Base-by-base conservation (phyloP, 768 basidiomycete genomes). In the Auricularia auricula-judae region DNA sequence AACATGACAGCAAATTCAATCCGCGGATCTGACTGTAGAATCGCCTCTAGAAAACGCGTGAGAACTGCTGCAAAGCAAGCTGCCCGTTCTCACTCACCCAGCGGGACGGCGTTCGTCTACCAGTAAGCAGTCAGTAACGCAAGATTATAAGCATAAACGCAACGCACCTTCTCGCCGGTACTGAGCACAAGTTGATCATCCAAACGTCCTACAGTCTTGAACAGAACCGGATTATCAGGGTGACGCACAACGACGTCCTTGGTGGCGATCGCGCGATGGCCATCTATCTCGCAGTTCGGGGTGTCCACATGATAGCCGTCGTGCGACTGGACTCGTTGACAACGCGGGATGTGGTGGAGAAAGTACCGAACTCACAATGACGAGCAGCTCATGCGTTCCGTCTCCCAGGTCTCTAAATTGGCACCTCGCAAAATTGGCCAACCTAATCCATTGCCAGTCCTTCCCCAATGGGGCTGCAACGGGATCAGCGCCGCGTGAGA, bases 121-220 rank as follows among this genome's bases (percentile, higher is more conserved):
- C 5, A 14, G 39, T 42, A 42, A 7, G 12, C 12, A 29, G 29
- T 29, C 2, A 29, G 29, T 29, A 29, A 29, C 29, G 29, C 29
- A 29, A 29, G 29, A 29, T 29, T 29, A 29, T 29, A 29, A 29
- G 29, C 29, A 29, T 29, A 29, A 29, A 18, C 4, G 8, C 78
- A 76, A 1, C 73, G 21, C 35, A 79, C 71, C 67, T 80, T 80
- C 67, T 80, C 79, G 12, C 79, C 79, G 1, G 75, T 80, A 3
- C 75, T 74, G 14, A 80, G 73, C 47, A 80, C 77, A 10, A 80
- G 64, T 23, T 80, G 72, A 62, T 80, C 77, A 63, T 80, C 78
- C 3, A 74, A 72, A 16, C 78, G 74, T 3, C 77, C 77, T 35
- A 75, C 68, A 42, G 79, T 67, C 62, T 70, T 76, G 72, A 74